phyloP scores from a whole-genome alignment of 352 stramenopile species.

The Globisporangium mamillatum region DNA sequence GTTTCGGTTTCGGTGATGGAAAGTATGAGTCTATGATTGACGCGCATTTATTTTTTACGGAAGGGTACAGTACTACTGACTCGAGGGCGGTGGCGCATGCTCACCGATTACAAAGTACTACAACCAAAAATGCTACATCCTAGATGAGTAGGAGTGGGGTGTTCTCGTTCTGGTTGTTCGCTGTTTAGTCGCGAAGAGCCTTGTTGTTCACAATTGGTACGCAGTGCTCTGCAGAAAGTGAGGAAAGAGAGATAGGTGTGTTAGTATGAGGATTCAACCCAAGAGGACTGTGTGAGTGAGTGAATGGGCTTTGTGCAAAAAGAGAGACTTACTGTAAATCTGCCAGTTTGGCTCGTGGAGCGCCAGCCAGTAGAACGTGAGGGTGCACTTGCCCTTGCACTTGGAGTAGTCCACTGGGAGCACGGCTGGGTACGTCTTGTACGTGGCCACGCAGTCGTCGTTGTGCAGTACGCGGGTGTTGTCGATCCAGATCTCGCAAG shows the following conservation, averaged over 20 bases:
- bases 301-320: too few relatives aligned
- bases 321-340: conserved; percentile 28
- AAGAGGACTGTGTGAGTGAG: too few relatives aligned
- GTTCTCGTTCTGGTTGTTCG: not conserved
- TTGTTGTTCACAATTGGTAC: conserved; percentile 26
- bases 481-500: conserved; percentile 54
- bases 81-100: not conserved
- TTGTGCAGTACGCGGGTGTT: conserved; percentile 32
- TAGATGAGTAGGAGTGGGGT: not conserved
- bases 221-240: conserved; percentile 27
- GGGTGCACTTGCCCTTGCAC: conserved; percentile 42
- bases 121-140: not conserved
- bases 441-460: conserved; percentile 42
- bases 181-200: not conserved
- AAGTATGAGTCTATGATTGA: not conserved
- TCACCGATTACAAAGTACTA: not conserved
- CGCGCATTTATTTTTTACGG: not conserved
- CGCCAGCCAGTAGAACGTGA: conserved; percentile 65
- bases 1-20: not conserved
- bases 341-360: conserved; percentile 52
- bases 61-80: not conserved
- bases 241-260: not conserved
- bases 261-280: not conserved
- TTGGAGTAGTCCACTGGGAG: conserved; percentile 50
- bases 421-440: conserved; percentile 35